Conservation (phyloP, 495 filamentous ascomycete genomes). For the Jackrogersella multiformis region DNA sequence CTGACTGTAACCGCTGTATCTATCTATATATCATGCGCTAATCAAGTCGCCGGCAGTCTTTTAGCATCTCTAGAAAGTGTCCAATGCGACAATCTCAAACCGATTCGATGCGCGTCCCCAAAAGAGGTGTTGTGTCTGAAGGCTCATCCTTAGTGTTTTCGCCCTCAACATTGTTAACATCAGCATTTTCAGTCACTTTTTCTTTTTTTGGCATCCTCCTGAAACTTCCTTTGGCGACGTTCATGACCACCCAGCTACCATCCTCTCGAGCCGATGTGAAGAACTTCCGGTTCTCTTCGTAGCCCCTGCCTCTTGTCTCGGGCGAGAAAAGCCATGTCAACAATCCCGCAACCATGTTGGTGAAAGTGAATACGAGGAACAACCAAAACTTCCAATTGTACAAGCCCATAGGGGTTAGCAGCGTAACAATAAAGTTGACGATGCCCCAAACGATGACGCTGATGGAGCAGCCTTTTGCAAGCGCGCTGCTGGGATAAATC, state of each 20-base stretch:
- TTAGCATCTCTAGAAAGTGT: neutral
- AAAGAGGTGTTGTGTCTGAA: neutral
- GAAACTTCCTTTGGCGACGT: constrained; percentile 58
- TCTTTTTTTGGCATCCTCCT: constrained; percentile 53
- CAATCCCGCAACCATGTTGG: constrained; percentile 62
- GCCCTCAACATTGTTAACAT: constrained; percentile 25
- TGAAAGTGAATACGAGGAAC: constrained; percentile 63
- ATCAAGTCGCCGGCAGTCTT: neutral
- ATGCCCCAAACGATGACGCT: constrained; percentile 66
- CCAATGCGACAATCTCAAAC: neutral
- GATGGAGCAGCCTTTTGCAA: constrained; percentile 63
- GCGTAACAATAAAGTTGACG: constrained; percentile 64
- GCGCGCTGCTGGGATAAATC: constrained; percentile 63
- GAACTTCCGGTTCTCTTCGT: constrained; percentile 66
- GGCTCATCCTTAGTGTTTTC: constrained; percentile 20
- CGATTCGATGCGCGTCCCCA: neutral
- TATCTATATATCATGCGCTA: neutral
- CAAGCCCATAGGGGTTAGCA: constrained; percentile 65
- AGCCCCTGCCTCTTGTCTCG: constrained; percentile 62
- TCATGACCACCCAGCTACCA: constrained; percentile 58
- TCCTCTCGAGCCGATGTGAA: constrained; percentile 59
- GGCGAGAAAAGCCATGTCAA: constrained; percentile 62
- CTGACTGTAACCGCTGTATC: neutral
- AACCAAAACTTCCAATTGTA: constrained; percentile 65
- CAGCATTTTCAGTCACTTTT: constrained; percentile 11